These are phyloP conservation scores for Gossypium raimondii DNA, from an alignment of 345 rosid genomes.

Conservation along the genomic window DNA sequence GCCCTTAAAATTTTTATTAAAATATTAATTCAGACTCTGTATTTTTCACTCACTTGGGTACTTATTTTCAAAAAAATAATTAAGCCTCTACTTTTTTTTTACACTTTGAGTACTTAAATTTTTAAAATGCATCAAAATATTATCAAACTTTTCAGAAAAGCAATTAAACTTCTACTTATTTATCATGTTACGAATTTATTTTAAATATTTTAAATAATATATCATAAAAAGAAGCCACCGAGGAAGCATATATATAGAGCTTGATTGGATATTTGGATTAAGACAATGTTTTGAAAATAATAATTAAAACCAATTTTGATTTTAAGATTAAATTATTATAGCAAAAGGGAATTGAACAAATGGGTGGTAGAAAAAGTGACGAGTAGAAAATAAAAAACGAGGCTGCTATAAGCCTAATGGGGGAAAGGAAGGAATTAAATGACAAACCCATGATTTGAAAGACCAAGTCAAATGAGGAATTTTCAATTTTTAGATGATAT, in stretches of 20 bases:
- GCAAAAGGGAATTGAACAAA: background rate
- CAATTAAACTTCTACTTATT: too few relatives aligned
- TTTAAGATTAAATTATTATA: background rate
- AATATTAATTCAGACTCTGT: too few relatives aligned
- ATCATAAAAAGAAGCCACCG: background rate
- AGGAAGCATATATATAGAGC: background rate
- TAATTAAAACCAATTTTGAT: background rate
- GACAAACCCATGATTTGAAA: background rate
- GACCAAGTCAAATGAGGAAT: background rate
- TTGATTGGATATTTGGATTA: background rate
- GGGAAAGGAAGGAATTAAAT: background rate
- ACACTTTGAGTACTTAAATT: too few relatives aligned
- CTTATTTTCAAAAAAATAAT: too few relatives aligned
- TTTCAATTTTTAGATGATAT: background rate
- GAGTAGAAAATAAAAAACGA: background rate
- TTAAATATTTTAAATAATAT: too few relatives aligned
- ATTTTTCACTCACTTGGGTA: too few relatives aligned
- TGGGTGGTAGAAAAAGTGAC: background rate
- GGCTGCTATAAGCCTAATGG: background rate
- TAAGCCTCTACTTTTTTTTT: fast-evolving
- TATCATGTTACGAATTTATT: too few relatives aligned
- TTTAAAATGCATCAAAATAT: too few relatives aligned
- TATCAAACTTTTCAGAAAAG: fast-evolving
- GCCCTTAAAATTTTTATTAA: too few relatives aligned
- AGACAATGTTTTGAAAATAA: background rate